These are phyloP conservation scores for Cladophialophora psammophila DNA, from an alignment of 2,329 filamentous ascomycete species.

Conservation along the genomic window DNA sequence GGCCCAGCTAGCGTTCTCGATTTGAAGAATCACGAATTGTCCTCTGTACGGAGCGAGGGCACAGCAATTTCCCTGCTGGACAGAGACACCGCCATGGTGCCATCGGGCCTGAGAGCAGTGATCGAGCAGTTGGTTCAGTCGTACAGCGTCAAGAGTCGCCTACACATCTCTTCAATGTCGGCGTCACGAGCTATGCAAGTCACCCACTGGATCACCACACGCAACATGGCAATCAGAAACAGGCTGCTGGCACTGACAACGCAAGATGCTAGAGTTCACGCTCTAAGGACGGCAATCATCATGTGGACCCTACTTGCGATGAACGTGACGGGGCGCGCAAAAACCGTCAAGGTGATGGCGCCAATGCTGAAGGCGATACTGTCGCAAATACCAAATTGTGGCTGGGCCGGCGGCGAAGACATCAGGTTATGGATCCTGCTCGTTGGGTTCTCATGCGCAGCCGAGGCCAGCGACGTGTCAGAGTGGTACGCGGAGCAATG, in stretches of 20 bases:
- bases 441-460: conserved; percentile 15
- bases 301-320: conserved; percentile 23
- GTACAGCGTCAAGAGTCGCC: conserved; percentile 9
- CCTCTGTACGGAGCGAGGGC: neutral
- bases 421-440: conserved; percentile 11
- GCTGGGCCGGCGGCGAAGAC: conserved; percentile 2
- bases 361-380: conserved; percentile 5
- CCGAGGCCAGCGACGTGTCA: conserved; percentile 5
- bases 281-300: conserved; percentile 15
- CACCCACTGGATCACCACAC: conserved; percentile 28
- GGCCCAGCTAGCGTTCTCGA: conserved; percentile 4
- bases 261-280: neutral
- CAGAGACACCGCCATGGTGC: neutral
- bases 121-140: conserved; percentile 15
- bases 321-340: conserved; percentile 23
- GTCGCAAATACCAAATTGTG: neutral
- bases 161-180: conserved; percentile 11
- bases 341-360: conserved; percentile 23
- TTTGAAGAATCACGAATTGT: conserved; percentile 7
- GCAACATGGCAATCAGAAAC: conserved; percentile 29
- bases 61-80: neutral
- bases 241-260: conserved; percentile 11
- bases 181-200: conserved; percentile 16
- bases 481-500: conserved; percentile 15
- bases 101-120: neutral